A percentile compares a stretch with the other conserved stretches of the same genome.
Conservation (phyloP, 148 eudicot genomes). For the Rhododendron kiyosumense region DNA sequence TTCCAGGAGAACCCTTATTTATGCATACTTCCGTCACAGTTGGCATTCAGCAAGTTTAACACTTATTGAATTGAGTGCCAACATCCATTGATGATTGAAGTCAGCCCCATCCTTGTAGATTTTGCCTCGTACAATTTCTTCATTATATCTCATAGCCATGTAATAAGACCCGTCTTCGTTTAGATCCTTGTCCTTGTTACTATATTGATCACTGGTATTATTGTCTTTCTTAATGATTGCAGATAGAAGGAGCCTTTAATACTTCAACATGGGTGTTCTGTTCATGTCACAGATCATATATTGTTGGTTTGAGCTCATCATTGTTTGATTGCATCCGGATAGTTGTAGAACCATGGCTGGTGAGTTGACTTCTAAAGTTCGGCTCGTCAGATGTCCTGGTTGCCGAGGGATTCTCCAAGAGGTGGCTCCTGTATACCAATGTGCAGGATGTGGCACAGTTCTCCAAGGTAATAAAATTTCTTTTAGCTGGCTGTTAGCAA, state of each 20-base stretch:
- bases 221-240: background rate
- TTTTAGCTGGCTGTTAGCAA: background rate
- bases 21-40: background rate
- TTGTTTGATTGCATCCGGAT: slow-evolving; percentile 15
- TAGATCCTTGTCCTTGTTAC: background rate
- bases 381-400: slow-evolving; percentile 74
- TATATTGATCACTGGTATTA: background rate
- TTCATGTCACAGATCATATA: background rate
- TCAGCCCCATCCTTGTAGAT: background rate
- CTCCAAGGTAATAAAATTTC: slow-evolving; percentile 56
- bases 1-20: background rate
- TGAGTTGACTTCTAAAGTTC: slow-evolving; percentile 28
- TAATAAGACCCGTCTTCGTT: background rate
- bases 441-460: slow-evolving; percentile 68
- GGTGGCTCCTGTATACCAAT: slow-evolving; percentile 58
- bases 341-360: slow-evolving; percentile 34
- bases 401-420: slow-evolving; percentile 63
- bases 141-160: background rate
- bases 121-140: background rate
- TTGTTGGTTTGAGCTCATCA: slow-evolving; percentile 6
- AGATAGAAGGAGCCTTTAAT: slow-evolving; percentile 2
- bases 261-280: background rate
- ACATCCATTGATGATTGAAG: background rate
- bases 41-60: background rate
- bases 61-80: background rate